A percentile compares a stretch with the other conserved stretches of the same genome.
Evolutionary conservation across 1,284 basidiomycete species (phyloP).

Genomic region (Lentinula novae-zelandiae): DNA sequence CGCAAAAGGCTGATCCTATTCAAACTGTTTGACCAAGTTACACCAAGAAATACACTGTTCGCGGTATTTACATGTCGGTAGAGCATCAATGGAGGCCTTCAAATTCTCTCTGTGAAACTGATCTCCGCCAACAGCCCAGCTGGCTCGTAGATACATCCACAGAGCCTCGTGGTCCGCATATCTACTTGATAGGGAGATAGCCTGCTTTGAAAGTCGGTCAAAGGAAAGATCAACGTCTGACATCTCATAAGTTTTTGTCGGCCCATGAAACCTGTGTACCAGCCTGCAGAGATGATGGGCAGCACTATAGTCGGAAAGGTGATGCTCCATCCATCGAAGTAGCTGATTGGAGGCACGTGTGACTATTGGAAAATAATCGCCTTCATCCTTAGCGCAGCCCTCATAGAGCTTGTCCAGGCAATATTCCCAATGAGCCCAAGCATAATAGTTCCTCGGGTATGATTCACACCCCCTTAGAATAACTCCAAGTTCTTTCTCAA

Average conservation of each 20-base stretch:
- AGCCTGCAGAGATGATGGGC: conserved; percentile 48
- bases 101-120: neutral
- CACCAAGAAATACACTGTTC: conserved; percentile 4
- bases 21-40: neutral
- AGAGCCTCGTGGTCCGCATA: conserved; percentile 57
- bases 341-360: conserved; percentile 32
- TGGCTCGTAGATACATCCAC: conserved; percentile 53
- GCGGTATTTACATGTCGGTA: conserved; percentile 2
- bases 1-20: neutral
- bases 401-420: conserved; percentile 22
- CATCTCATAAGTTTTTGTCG: neutral
- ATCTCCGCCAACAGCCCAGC: conserved; percentile 8
- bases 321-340: conserved; percentile 50
- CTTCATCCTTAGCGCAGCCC: conserved; percentile 10
- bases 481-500: conserved; percentile 43
- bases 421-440: conserved; percentile 56
- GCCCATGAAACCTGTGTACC: conserved; percentile 19
- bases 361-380: conserved; percentile 30
- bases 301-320: conserved; percentile 64
- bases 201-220: conserved; percentile 34
- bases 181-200: conserved; percentile 38
- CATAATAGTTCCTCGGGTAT: conserved; percentile 67
- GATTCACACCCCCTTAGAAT: conserved; percentile 46
- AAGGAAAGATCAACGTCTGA: neutral
- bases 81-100: neutral